Evolutionary conservation across 352 stramenopile species (phyloP).

Genomic region (Elongisporangium undulatum): DNA sequence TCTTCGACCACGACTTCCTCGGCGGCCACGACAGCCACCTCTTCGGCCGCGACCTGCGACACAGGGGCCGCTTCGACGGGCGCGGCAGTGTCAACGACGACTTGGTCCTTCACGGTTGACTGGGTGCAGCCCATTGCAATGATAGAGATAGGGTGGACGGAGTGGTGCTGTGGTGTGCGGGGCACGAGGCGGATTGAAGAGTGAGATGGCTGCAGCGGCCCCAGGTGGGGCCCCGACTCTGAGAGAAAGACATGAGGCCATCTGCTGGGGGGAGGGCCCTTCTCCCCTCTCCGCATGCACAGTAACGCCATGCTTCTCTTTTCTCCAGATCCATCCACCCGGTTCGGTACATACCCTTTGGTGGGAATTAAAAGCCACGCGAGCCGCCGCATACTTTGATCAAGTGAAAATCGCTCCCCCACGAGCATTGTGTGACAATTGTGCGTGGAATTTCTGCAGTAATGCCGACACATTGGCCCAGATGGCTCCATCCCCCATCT

Average conservation of each 20-base stretch:
- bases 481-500: background rate
- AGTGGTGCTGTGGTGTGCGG: conserved; percentile 4
- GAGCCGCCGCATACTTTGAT: background rate
- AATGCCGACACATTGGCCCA: background rate
- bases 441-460: background rate
- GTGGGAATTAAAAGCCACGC: background rate
- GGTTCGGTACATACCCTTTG: background rate
- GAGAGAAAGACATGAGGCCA: background rate
- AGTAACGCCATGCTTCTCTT: background rate
- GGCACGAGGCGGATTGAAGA: conserved; percentile 9
- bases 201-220: background rate
- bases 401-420: background rate
- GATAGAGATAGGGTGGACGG: background rate
- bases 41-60: conserved; percentile 13
- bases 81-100: conserved; percentile 22
- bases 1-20: conserved; percentile 22
- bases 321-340: background rate
- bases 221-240: background rate
- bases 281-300: background rate
- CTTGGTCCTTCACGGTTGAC: conserved; percentile 48
- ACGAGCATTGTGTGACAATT: background rate
- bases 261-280: background rate
- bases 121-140: conserved; percentile 60
- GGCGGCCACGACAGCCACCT: conserved; percentile 18
- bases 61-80: conserved; percentile 12